A percentile compares a stretch with the other conserved stretches of the same genome.
Evolutionary conservation across 75 land plant genomes (phyloP).

Genomic region (Pinus albicaulis): DNA sequence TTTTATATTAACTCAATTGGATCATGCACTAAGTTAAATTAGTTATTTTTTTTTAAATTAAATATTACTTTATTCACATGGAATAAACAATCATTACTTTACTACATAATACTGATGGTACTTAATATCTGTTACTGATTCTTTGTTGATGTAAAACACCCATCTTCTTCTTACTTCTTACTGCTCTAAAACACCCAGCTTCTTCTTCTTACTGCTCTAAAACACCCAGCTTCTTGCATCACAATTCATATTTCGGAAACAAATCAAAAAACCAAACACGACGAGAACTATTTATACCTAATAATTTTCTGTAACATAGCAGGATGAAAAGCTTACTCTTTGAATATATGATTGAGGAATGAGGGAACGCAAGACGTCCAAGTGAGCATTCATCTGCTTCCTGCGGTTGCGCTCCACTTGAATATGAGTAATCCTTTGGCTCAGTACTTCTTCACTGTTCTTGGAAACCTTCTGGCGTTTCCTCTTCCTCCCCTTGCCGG

Average conservation of each 20-base stretch:
- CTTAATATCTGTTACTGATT: no score
- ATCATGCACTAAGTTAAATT: no score
- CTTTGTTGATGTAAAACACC: no score
- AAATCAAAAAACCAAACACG: no score
- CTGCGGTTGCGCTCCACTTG: slow-evolving; percentile 72
- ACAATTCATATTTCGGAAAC: neutral
- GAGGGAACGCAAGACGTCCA: slow-evolving; percentile 53
- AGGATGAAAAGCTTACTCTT: slow-evolving; percentile 29
- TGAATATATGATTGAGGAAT: slow-evolving; percentile 74
- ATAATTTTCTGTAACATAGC: neutral
- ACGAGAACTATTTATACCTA: neutral
- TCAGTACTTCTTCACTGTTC: slow-evolving; percentile 63
- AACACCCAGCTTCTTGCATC: no score
- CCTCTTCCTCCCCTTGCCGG: slow-evolving; percentile 25
- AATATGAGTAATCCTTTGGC: slow-evolving; percentile 77
- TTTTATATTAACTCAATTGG: no score
- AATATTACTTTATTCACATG: no score
- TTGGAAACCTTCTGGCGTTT: slow-evolving; percentile 30
- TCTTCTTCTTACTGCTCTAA: neutral
- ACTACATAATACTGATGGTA: no score
- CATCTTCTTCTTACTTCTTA: no score
- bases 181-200: no score
- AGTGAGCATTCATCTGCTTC: slow-evolving; percentile 73
- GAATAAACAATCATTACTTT: no score
- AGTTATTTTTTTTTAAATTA: no score